Conservation (phyloP, 805 yeast species). For the Priceomyces castillae region DNA sequence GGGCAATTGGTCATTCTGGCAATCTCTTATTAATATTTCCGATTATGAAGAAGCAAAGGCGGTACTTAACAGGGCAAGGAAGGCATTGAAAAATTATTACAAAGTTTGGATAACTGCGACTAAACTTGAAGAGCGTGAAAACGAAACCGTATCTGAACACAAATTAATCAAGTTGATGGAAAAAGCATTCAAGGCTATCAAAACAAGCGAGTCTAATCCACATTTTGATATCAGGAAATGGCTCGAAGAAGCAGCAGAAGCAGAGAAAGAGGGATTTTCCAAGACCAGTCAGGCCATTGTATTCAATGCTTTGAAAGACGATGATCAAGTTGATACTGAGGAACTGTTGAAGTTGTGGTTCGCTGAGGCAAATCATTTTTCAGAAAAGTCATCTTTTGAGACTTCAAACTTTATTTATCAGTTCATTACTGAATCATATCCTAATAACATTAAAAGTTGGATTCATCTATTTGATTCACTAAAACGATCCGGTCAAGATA, state of each 20-base stretch:
- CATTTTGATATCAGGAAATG: slow-evolving; percentile 40
- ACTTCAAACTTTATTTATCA: slow-evolving; percentile 50
- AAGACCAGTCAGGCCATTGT: slow-evolving; percentile 57
- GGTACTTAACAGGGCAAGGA: slow-evolving; percentile 60
- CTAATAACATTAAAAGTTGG: slow-evolving; percentile 51
- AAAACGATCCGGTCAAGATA: slow-evolving; percentile 21
- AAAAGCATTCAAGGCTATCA: slow-evolving; percentile 46
- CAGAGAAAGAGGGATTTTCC: slow-evolving; percentile 47
- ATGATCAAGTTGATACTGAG: slow-evolving; percentile 13
- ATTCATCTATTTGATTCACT: slow-evolving; percentile 35
- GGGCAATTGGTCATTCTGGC: slow-evolving; percentile 62
- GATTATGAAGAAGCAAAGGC: slow-evolving; percentile 48
- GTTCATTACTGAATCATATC: slow-evolving; percentile 44
- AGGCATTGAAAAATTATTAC: slow-evolving; percentile 44
- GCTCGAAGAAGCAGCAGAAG: slow-evolving; percentile 52
- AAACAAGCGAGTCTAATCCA: slow-evolving; percentile 21
- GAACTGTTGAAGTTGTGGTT: slow-evolving; percentile 11
- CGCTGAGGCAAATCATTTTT: slow-evolving; percentile 32
- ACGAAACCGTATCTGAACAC: slow-evolving; percentile 36
- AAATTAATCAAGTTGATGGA: slow-evolving; percentile 48
- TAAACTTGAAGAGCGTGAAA: slow-evolving; percentile 60
- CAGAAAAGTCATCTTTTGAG: slow-evolving; percentile 19
- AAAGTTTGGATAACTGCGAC: slow-evolving; percentile 70
- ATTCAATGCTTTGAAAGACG: slow-evolving; percentile 33
- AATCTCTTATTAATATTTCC: slow-evolving; percentile 49